Conservation (phyloP, 2,329 filamentous ascomycete species). For the Colletotrichum sidae region DNA sequence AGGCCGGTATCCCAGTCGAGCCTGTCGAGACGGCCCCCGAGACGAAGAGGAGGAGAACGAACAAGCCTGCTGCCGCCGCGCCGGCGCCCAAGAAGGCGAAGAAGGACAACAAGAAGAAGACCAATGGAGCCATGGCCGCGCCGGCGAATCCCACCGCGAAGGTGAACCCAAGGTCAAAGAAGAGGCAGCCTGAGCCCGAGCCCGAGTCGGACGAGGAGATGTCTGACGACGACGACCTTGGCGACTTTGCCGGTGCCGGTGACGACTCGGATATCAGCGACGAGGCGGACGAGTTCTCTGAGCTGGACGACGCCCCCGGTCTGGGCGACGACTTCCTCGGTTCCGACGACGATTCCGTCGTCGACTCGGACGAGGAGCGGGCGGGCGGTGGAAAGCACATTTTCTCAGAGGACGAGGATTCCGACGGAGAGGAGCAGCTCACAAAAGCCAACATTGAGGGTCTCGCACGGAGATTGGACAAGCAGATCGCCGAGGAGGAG, state of each 20-base stretch:
- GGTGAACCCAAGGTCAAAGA: conserved; percentile 44
- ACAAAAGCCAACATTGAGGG: conserved; percentile 97
- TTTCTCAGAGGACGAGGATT: conserved; percentile 96
- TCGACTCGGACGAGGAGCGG: conserved; percentile 78
- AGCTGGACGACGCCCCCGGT: conserved; percentile 53
- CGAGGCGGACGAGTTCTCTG: conserved; percentile 54
- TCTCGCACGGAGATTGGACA: conserved; percentile 85
- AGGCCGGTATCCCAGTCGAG: conserved; percentile 76
- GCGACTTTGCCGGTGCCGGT: conserved; percentile 50
- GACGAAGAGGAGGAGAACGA: conserved; percentile 71
- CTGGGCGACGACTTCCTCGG: conserved; percentile 71
- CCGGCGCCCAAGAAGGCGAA: conserved; percentile 47
- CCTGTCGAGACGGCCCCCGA: conserved; percentile 62
- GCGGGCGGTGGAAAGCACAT: conserved; percentile 70
- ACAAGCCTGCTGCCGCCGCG: conserved; percentile 42
- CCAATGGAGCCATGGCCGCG: conserved; percentile 45
- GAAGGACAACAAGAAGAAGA: conserved; percentile 49
- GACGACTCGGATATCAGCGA: conserved; percentile 55
- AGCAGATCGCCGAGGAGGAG: conserved; percentile 79
- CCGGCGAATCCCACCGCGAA: conserved; percentile 37
- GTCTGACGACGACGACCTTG: conserved; percentile 45
- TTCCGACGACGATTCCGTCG: conserved; percentile 67
- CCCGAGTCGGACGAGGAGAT: conserved; percentile 35
- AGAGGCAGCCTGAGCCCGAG: conserved; percentile 40
- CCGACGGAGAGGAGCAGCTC: conserved; percentile 87